Evolutionary conservation across 768 basidiomycete genomes (phyloP), one percentile per base, ranked within the genome.

Genomic region (Leucocoprinus birnbaumii): DNA sequence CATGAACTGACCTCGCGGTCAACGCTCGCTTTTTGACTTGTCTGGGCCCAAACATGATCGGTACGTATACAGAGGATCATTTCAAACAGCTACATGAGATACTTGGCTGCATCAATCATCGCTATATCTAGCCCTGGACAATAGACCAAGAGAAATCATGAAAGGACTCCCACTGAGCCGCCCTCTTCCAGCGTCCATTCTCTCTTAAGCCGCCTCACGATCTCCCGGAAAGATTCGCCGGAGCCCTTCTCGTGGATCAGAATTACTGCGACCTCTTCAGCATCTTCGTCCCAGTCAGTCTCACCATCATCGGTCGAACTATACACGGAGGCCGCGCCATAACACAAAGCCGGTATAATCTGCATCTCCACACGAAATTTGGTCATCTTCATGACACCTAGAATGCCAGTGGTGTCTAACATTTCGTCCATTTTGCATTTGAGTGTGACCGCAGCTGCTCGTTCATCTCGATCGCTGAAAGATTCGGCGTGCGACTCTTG

Each of bases 231-330:
- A 25, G 81, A 86, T 21, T 91, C 90, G 41, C 84, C 74, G 16
- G 94, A 87, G 3, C 96, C 96, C 68, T 86, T 94, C 73, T 97
- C 94, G 60, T 91, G 86, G 13, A 90, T 76, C 48, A 96, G 65
- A 16, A 79, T 74, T 60, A 96, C 68, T 35, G 76, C 74, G 11
- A 87, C 48, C 19, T 22, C 3, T 34, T 82, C 57, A 77, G 72
- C 51, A 66, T 69, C 9, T 69, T 65, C 45, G 66, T 66, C 31
- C 67, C 71, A 65, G 60, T 62, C 25, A 80, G 76, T 43, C 73
- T 60, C 67, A 65, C 50, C 64, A 64, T 37, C 58, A 35, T 10
- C 55, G 31, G 24, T 31, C 27, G 48, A 19, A 5, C 21, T 37
- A 21, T 37, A 13, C 18, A 52, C 24, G 37, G 50, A 56, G 22